phyloP scores from a whole-genome alignment of 805 yeast genomes.

The Saccharomycopsis sp. region DNA sequence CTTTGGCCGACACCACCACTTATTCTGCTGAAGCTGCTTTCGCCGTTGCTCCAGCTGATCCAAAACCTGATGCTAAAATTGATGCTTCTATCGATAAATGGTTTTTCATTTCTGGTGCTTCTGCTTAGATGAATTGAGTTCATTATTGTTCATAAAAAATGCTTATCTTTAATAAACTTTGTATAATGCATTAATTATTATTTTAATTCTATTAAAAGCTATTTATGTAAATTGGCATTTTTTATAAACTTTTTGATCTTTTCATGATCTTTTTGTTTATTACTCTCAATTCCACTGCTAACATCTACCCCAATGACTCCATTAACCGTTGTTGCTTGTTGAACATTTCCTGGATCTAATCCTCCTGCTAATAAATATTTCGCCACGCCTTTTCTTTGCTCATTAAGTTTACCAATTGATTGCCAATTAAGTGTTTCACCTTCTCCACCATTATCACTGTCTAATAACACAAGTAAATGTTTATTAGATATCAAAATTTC shows the following conservation, averaged over 20 bases:
- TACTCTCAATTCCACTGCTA: constrained; percentile 85
- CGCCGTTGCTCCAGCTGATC: constrained; percentile 59
- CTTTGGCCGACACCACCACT: constrained; percentile 47
- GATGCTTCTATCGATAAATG: constrained; percentile 96
- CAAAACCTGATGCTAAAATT: constrained; percentile 81
- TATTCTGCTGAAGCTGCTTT: constrained; percentile 37
- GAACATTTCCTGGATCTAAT: constrained; percentile 63
- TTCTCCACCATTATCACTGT: constrained; percentile 87
- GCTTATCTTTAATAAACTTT: too few species aligned
- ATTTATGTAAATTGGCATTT: neutral
- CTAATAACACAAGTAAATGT: constrained; percentile 57
- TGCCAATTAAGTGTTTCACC: constrained; percentile 78
- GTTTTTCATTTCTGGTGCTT: constrained; percentile 91
- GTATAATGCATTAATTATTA: neutral
- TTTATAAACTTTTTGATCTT: constrained; percentile 53
- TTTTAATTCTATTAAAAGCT: neutral
- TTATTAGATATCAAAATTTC: constrained; percentile 20
- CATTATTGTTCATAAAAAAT: too few species aligned
- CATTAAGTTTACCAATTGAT: constrained; percentile 30
- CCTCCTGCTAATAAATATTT: constrained; percentile 83
- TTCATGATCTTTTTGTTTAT: constrained; percentile 57
- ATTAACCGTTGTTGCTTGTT: constrained; percentile 33
- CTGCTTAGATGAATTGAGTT: constrained; percentile 26
- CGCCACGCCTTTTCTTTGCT: constrained; percentile 19
- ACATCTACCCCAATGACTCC: constrained; percentile 91